A percentile compares a stretch with the other conserved stretches of the same genome.
Conservation (phyloP, 192 early-diverging fungal genomes). For the Umbelopsis sp. region DNA sequence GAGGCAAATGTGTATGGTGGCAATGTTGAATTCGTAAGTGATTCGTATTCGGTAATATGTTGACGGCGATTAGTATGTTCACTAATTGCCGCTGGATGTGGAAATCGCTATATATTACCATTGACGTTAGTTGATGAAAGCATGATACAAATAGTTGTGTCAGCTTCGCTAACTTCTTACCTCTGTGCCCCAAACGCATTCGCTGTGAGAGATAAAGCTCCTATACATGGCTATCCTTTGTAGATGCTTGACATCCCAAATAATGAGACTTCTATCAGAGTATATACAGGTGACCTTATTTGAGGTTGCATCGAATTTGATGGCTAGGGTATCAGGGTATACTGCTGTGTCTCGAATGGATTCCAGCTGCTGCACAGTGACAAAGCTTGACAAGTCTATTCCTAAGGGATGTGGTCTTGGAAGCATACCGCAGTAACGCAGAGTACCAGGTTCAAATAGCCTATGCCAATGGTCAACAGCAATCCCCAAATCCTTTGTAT, state of each 20-base stretch:
- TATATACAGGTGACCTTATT: constrained; percentile 64
- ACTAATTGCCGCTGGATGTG: background rate
- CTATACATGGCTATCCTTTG: constrained; percentile 56
- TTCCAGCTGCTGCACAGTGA: constrained; percentile 14
- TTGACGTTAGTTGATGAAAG: constrained; percentile 63
- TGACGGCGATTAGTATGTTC: background rate
- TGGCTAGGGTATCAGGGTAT: constrained; percentile 64
- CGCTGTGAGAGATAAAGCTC: constrained; percentile 70
- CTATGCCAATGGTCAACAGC: constrained; percentile 30
- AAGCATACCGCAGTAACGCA: constrained; percentile 71
- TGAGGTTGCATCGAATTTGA: constrained; percentile 55
- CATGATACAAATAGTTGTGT: constrained; percentile 51
- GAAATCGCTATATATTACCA: constrained; percentile 65
- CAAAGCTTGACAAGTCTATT: constrained; percentile 43
- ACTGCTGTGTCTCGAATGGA: constrained; percentile 27
- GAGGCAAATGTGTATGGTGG: constrained; percentile 65
- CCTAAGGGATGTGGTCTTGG: constrained; percentile 73
- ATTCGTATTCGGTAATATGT: background rate
- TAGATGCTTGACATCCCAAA: constrained; percentile 69
- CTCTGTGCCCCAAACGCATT: constrained; percentile 86
- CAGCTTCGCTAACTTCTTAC: constrained; percentile 38
- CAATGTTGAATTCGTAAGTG: constrained; percentile 12
- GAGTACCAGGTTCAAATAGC: constrained; percentile 70
- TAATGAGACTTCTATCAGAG: constrained; percentile 69
- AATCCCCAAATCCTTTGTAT: background rate